Evolutionary conservation across 768 basidiomycete species (phyloP), one percentile per base, ranked within the genome.

Genomic region (Leucocoprinus sp.): DNA sequence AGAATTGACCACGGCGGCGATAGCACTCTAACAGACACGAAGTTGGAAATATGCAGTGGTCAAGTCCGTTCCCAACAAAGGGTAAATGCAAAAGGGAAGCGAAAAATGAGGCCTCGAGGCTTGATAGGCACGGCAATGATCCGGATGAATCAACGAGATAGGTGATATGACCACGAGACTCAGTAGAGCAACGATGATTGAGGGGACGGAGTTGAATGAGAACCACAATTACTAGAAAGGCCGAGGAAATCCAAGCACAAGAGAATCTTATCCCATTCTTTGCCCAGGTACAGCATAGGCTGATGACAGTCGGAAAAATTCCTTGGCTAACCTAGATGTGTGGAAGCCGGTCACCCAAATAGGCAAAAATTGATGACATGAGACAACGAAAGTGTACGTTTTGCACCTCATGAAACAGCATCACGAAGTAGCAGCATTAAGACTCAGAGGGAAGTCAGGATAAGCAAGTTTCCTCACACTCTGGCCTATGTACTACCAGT

Each of bases 401-500:
- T 43, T 44, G 35, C 46, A 31, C 29, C 26, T 27, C 21, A 23
- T 46, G 47, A 26, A 45, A 24, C 37, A 35, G 49, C 37, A 28
- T 37, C 27, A 53, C 46, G 35, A 24, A 43, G 17, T 12, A 27
- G 28, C 15, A 36, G 31, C 23, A 42, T 36, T 31, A n/a, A n/a
- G 37, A 29, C 8, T 24, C 14, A 23, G 23, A 35, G 43, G 39
- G 48, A 36, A 50, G n/a, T n/a, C n/a, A n/a, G n/a, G n/a, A n/a
- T n/a, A n/a, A 36, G 43, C 36, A 48, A 51, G 54, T 50, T 49
- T 43, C 29, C 14, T 31, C 5, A 21, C 33, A 9, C 22, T 22
- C 35, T 42, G 54, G 60, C 56, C 43, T 63, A 62, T 63, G 54
- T 61, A 62, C 51, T 37, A 21, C 39, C 27, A 28, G 56, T 63